Percentiles rank a stretch among this genome's conserved stretches.
Conservation (phyloP, 164 flowering plant species). For the Vitis labrusca region DNA sequence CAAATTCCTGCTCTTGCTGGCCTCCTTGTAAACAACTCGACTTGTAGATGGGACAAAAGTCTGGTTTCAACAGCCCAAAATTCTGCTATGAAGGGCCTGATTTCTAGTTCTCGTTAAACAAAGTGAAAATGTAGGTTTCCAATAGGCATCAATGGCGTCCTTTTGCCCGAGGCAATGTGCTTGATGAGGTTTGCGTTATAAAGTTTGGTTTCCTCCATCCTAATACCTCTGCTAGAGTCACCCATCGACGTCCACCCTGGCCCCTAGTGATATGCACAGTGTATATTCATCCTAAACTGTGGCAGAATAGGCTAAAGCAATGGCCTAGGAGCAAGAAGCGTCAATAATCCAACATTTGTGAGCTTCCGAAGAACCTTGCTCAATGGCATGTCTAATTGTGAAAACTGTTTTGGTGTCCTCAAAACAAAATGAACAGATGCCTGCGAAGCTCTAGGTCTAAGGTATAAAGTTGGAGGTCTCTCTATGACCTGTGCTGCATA, state of each 20-base stretch:
- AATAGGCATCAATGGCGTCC: slow-evolving; percentile 87
- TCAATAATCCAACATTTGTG: too few species aligned
- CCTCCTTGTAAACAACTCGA: slow-evolving; percentile 46
- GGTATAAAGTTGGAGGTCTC: too few species aligned
- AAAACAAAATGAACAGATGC: too few species aligned
- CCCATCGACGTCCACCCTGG: slow-evolving; percentile 81
- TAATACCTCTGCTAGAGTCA: slow-evolving; percentile 45
- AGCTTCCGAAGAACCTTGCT: too few species aligned
- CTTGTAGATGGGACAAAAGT: slow-evolving; percentile 67
- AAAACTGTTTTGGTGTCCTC: too few species aligned
- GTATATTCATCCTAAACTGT: too few species aligned
- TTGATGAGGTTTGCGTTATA: slow-evolving; percentile 56
- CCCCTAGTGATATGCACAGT: too few species aligned
- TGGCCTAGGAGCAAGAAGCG: too few species aligned
- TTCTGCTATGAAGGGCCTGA: slow-evolving; percentile 59
- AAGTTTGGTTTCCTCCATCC: slow-evolving; percentile 42
- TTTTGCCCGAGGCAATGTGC: slow-evolving; percentile 58
- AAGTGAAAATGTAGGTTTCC: slow-evolving; percentile 64
- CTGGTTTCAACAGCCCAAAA: slow-evolving; percentile 73
- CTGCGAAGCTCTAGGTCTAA: too few species aligned
- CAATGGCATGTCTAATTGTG: too few species aligned
- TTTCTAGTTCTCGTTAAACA: slow-evolving; percentile 80
- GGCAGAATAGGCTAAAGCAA: too few species aligned
- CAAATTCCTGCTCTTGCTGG: slow-evolving; percentile 20
- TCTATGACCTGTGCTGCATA: too few species aligned